Base-by-base conservation (phyloP, 805 yeast species). In the Candida ficus region DNA sequence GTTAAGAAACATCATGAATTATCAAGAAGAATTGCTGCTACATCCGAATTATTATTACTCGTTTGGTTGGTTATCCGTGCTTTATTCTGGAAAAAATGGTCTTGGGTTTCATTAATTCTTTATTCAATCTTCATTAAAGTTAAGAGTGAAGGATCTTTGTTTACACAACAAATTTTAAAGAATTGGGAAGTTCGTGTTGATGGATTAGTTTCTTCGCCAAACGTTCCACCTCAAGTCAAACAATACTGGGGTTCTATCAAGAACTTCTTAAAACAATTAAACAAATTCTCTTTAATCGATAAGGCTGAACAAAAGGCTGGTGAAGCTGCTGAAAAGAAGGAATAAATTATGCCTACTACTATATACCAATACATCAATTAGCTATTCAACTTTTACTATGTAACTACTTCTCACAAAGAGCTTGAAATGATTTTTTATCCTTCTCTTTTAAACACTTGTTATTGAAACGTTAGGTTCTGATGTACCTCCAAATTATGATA, bases 131-230 rank as follows among this genome's bases (percentile, higher is more conserved):
- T 90, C 66, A 70, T 88, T 62, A 85, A 85, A 62, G 61, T 83
- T 42, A 77, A 95, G 62, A 85, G 70, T 58, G 95, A 87, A 57
- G 79, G 78, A 50, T 83, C 93, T 4, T 67, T 76, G 23, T 80
- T 78, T 66, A 82, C 88, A 41, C 80, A 86, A 63, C 67, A 74
- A 47, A 79, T 78, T 25, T 68, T 87, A 57, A 78, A 83, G 65
- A 67, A 71, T 38, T 67, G 82, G 67, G 95, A 85, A 61, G 80
- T 83, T 35, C 69, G 81, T 50, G 50, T 75, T 37, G 84, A 82
- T 58, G 78, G 81, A 16, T 42, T 78, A 14, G 63, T 78, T 31
- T 58, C 69, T 30, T 73, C 76, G 41, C 75, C 81, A 32, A 52
- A 66, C n/a, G 65, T 78, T 16, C 81, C 83, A 14, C 72, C 75